phyloP scores from a whole-genome alignment of 2,329 filamentous ascomycete genomes.

The Fusarium sublunatum region DNA sequence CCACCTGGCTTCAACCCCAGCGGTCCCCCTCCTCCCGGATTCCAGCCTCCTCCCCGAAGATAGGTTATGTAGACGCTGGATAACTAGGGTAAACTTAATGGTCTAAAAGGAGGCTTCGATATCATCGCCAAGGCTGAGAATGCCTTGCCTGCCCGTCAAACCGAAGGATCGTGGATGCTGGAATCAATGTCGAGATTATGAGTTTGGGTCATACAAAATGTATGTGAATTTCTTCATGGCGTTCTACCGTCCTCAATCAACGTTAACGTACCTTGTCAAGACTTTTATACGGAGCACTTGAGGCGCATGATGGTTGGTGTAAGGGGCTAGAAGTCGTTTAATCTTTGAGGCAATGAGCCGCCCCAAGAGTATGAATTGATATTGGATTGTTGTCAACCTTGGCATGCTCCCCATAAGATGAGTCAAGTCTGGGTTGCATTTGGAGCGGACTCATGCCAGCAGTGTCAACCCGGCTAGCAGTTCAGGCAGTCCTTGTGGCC shows the following conservation, averaged over 20 bases:
- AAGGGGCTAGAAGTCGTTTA: slow-evolving; percentile 27
- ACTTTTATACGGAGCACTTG: slow-evolving; percentile 32
- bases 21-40: slow-evolving; percentile 73
- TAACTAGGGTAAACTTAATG: slow-evolving; percentile 38
- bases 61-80: slow-evolving; percentile 52
- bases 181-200: slow-evolving; percentile 38
- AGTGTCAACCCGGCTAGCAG: no score
- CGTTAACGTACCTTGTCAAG: slow-evolving; percentile 44
- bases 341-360: slow-evolving; percentile 21
- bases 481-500: no score
- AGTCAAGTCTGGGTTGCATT: no score
- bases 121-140: slow-evolving; percentile 39
- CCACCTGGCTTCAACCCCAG: slow-evolving; percentile 64
- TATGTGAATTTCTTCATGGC: slow-evolving; percentile 47
- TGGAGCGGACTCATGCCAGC: no score
- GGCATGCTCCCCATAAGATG: not conserved
- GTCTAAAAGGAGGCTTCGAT: slow-evolving; percentile 43
- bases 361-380: slow-evolving; percentile 29
- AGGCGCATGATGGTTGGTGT: slow-evolving; percentile 35
- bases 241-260: slow-evolving; percentile 39
- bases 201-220: slow-evolving; percentile 47
- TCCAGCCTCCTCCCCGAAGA: slow-evolving; percentile 77
- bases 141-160: slow-evolving; percentile 38
- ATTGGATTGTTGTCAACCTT: slow-evolving; percentile 11
- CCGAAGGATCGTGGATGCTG: slow-evolving; percentile 26